Percentiles rank a stretch among this genome's conserved stretches.
phyloP scores from a whole-genome alignment of 2,329 filamentous ascomycete genomes.

The Diaporthe batatas region DNA sequence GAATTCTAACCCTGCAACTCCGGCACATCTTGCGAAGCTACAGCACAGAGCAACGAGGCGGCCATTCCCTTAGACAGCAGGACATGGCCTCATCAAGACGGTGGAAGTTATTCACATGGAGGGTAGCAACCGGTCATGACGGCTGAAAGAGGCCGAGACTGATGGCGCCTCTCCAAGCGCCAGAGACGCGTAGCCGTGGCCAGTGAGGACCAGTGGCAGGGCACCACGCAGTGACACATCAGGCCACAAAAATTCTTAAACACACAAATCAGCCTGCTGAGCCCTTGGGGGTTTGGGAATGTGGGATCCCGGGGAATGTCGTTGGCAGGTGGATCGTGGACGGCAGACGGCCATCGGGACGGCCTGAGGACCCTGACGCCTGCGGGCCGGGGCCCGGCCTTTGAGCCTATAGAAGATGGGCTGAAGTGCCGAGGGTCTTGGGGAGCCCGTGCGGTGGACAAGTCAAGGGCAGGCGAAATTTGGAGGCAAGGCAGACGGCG shows the following conservation, averaged over 20 bases:
- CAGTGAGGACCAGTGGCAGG: neutral
- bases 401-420: neutral
- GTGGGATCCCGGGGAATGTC: neutral
- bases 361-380: neutral
- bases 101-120: fast-evolving
- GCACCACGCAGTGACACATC: neutral
- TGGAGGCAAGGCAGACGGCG: neutral
- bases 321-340: neutral
- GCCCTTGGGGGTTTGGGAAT: neutral
- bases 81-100: neutral
- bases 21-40: too few relatives aligned
- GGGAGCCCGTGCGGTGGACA: neutral
- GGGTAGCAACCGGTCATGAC: neutral
- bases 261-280: neutral
- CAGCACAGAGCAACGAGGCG: too few relatives aligned
- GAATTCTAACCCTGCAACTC: neutral
- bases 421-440: conserved; percentile 20
- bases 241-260: neutral
- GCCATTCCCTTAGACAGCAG: neutral
- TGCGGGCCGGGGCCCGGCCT: neutral
- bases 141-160: neutral
- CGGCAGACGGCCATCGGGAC: too few relatives aligned
- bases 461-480: neutral
- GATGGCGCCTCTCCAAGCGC: neutral
- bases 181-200: neutral